Conservation (phyloP, 441 rosid species). For the Geranium incanum region DNA sequence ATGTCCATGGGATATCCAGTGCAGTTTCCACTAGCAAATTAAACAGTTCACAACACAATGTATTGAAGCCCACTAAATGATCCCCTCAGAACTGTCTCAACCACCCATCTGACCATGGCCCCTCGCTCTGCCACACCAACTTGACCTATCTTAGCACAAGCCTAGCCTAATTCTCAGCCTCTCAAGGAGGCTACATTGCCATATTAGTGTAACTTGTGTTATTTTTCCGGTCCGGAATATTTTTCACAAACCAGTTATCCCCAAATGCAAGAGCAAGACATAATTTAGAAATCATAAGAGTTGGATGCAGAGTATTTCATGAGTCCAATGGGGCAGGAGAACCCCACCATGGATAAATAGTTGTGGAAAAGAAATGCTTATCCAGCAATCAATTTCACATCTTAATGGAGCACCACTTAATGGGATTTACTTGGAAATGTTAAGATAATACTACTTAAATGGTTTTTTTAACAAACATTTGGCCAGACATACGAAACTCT, state of each 20-base stretch:
- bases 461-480: not conserved
- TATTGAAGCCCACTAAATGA: not conserved
- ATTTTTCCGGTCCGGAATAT: not conserved
- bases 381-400: not conserved
- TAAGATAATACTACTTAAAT: constrained; percentile 6
- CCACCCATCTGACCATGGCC: constrained; percentile 1
- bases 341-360: constrained; percentile 6
- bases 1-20: constrained; percentile 7
- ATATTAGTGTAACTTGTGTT: not conserved
- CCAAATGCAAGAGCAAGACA: not conserved
- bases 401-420: constrained; percentile 10
- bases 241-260: not conserved
- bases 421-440: not conserved
- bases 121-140: not conserved
- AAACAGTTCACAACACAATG: not conserved
- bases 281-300: not conserved
- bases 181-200: not conserved
- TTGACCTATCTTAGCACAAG: not conserved
- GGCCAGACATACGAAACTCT: not conserved
- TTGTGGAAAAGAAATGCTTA: not conserved
- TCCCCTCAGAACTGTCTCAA: not conserved
- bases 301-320: not conserved
- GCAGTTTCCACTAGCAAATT: not conserved
- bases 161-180: not conserved
- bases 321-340: not conserved